Evolutionary conservation across 176 grass and related monocot genomes (phyloP), one percentile per base, ranked within the genome.

Genomic region (Coix lacrymajobi): DNA sequence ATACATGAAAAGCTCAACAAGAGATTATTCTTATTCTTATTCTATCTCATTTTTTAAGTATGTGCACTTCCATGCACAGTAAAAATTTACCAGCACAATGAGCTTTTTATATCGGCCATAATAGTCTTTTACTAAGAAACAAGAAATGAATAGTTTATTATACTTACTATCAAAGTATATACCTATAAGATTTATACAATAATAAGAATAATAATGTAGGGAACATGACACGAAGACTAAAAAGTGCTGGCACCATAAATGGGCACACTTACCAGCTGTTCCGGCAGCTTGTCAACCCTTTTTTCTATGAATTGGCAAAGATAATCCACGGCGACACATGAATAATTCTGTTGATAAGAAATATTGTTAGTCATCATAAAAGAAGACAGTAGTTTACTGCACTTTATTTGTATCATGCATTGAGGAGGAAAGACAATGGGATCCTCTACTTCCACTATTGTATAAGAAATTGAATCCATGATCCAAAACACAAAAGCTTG

Each of bases 291-390:
- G 3, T 46, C 81, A 68, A 78, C 87, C 58, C 84, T 82, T 51
- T 88, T 66, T 75, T 94, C 85, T 45, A 92, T 72, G 77, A 92
- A 94, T 75, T 90, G 75, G 76, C 90, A 89, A 44, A 97, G 94
- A 28, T 86, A 92, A 64, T 76, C 79, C 26, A 97, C 92, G 29
- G 89, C 92, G 41, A 57, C 57, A 43, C 64, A 74, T 51, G 88
- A 83, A 71, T 81, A 90, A 68, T 94, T 90, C 94, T 97, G 84
- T 74, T 76, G 79, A 85, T n/a, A 71, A n/a, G 57, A n/a, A n/a
- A 78, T 77, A 29, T n/a, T 19, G 40, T 85, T 48, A 91, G 71
- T 60, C 26, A 38, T 60, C 34, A 67, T 26, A 7, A 36, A 66
- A 57, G 61, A 58, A 69, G 4, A 16, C 19, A 7, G 2, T 31